These are phyloP conservation scores for Paramecium primaurelia DNA, from an alignment of 73 alveolate genomes.

Conservation along the genomic window DNA sequence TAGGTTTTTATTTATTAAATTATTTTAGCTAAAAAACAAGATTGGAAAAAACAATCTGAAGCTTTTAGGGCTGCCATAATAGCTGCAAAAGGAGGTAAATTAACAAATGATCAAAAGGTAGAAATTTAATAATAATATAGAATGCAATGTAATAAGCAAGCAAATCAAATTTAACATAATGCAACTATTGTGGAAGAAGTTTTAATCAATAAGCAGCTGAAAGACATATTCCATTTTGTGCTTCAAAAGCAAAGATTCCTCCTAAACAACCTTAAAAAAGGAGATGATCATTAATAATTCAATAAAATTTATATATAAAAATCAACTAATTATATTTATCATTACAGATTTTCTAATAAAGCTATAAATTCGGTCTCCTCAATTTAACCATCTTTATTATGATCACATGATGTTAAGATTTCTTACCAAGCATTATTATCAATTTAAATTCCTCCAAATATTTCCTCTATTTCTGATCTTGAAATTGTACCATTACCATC, in stretches of 20 bases:
- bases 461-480: neutral
- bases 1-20: neutral
- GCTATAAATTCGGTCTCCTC: neutral
- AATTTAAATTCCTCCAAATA: conserved; percentile 3
- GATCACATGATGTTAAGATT: neutral
- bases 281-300: neutral
- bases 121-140: neutral
- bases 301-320: neutral
- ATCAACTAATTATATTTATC: neutral
- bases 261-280: neutral
- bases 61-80: conserved; percentile 50
- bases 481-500: conserved; percentile 19
- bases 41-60: conserved; percentile 55
- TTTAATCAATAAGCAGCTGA: conserved; percentile 53
- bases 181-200: conserved; percentile 60
- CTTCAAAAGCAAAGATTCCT: conserved; percentile 21
- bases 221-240: conserved; percentile 52
- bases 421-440: neutral
- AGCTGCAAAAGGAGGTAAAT: conserved; percentile 46
- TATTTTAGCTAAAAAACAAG: conserved; percentile 35
- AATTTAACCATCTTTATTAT: neutral
- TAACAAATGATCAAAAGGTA: neutral
- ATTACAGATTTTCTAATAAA: neutral
- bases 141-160: neutral
- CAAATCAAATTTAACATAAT: neutral